Conservation (phyloP, 768 basidiomycete species). For the Mycena crocata region DNA sequence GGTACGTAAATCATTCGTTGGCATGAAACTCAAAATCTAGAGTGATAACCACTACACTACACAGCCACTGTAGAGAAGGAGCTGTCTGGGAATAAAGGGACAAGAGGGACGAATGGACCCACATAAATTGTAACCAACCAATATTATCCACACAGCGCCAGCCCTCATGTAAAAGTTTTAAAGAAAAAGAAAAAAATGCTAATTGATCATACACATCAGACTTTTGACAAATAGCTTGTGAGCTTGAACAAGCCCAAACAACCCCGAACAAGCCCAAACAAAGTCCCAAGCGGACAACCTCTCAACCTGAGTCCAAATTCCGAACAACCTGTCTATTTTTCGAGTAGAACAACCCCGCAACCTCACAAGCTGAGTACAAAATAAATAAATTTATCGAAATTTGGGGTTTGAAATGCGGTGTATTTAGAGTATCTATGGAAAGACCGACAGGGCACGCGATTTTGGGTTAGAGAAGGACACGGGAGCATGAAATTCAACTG, state of each 20-base stretch:
- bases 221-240: background rate
- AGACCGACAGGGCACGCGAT: background rate
- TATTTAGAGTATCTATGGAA: background rate
- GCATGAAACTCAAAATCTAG: too few relatives aligned
- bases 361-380: background rate
- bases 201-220: too few relatives aligned
- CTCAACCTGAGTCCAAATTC: background rate
- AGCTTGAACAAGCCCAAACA: background rate
- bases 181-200: too few relatives aligned
- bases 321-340: background rate
- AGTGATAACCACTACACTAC: too few relatives aligned
- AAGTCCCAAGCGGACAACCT: background rate
- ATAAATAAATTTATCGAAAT: background rate
- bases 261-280: background rate
- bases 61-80: too few relatives aligned
- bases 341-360: background rate
- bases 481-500: too few relatives aligned
- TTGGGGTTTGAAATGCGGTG: background rate
- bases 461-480: background rate
- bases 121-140: too few relatives aligned
- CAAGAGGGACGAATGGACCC: too few relatives aligned
- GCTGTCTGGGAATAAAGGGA: too few relatives aligned
- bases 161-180: too few relatives aligned
- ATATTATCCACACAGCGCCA: too few relatives aligned
- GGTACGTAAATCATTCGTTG: too few relatives aligned